Percentiles rank a stretch among this genome's conserved stretches.
phyloP scores from a whole-genome alignment of 306 rosid species.

The Dalbergia cochinchinensis region DNA sequence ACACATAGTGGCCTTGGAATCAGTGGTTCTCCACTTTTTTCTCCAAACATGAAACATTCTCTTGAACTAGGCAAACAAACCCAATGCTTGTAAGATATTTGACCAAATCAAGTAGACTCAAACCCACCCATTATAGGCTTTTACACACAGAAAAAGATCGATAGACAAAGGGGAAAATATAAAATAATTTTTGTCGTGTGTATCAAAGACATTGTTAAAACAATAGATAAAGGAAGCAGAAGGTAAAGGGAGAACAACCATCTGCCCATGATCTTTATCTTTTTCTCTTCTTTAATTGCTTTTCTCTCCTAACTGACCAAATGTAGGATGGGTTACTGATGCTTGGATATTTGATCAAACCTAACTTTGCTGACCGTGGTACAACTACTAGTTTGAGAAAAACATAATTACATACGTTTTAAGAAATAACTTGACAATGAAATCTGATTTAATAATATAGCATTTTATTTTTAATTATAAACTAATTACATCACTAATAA shows the following conservation, averaged over 20 bases:
- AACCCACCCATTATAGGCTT: background rate
- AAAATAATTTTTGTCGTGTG: slow-evolving; percentile 4
- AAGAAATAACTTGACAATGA: too few species aligned
- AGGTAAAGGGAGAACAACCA: slow-evolving; percentile 30
- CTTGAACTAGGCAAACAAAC: slow-evolving; percentile 25
- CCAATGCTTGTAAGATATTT: slow-evolving; percentile 4
- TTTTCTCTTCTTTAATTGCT: slow-evolving; percentile 36
- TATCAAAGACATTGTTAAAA: slow-evolving; percentile 13
- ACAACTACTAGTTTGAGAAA: background rate
- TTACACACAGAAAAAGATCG: background rate
- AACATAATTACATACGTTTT: too few species aligned
- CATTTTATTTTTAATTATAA: too few species aligned
- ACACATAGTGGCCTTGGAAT: slow-evolving; percentile 36
- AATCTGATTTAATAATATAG: too few species aligned
- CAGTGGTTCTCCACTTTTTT: background rate
- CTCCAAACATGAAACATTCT: slow-evolving; percentile 52
- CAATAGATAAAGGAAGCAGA: slow-evolving; percentile 15
- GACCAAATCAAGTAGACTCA: slow-evolving; percentile 15
- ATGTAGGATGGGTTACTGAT: slow-evolving; percentile 36
- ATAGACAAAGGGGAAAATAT: background rate
- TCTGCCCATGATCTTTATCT: slow-evolving; percentile 37
- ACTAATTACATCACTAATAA: too few species aligned
- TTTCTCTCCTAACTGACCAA: slow-evolving; percentile 43
- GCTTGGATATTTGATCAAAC: background rate
- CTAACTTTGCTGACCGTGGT: too few species aligned